These are phyloP conservation scores for Saxophila tyrrhenica DNA, from an alignment of 495 filamentous ascomycete species.

Conservation along the genomic window DNA sequence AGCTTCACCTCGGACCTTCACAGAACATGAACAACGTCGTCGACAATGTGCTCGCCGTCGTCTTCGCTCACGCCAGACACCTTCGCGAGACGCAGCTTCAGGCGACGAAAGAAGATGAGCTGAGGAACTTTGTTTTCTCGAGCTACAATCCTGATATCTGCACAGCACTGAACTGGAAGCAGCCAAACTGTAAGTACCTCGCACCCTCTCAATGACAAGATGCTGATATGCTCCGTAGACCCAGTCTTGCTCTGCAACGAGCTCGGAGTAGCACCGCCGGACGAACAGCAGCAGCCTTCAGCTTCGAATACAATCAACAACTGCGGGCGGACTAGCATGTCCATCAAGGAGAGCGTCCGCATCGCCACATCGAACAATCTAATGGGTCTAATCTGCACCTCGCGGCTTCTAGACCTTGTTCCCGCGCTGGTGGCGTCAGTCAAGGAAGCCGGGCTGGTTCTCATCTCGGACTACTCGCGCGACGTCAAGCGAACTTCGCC, in stretches of 20 bases:
- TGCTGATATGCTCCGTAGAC: constrained; percentile 36
- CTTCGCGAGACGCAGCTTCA: constrained; percentile 57
- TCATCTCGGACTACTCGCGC: constrained; percentile 76
- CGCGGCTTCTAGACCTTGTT: constrained; percentile 72
- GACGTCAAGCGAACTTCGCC: constrained; percentile 29
- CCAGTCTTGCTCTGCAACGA: constrained; percentile 93
- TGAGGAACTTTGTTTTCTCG: constrained; percentile 76
- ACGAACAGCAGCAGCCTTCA: constrained; percentile 1
- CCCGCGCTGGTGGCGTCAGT: constrained; percentile 85
- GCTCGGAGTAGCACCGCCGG: constrained; percentile 45
- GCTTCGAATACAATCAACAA: constrained; percentile 41
- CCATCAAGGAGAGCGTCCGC: constrained; percentile 86
- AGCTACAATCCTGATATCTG: constrained; percentile 83
- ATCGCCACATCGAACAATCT: constrained; percentile 94
- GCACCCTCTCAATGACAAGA: not conserved
- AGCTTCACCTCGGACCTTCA: constrained; percentile 54
- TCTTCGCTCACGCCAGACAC: constrained; percentile 81
- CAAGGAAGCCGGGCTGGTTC: constrained; percentile 82
- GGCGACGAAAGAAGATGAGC: constrained; percentile 37
- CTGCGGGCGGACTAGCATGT: constrained; percentile 60
- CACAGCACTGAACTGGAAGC: constrained; percentile 95
- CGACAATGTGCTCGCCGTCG: constrained; percentile 68
- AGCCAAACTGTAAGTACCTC: constrained; percentile 72
- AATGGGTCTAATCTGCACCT: constrained; percentile 90
- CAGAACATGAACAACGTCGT: constrained; percentile 78